phyloP scores from a whole-genome alignment of 2,329 filamentous ascomycete genomes.

The Leptoxyphium fumago region DNA sequence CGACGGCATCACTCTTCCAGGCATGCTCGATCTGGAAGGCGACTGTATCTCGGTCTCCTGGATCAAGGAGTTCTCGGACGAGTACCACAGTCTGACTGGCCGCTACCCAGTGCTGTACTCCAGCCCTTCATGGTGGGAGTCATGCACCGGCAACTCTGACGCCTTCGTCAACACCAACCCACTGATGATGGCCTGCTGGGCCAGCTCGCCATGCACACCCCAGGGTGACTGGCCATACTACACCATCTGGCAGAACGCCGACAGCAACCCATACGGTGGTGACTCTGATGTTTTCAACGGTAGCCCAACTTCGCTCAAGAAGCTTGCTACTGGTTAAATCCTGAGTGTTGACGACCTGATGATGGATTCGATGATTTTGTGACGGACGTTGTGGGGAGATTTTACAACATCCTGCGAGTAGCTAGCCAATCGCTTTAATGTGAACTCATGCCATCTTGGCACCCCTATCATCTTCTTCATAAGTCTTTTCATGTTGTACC shows the following conservation, averaged over 20 bases:
- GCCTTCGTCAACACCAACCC: slow-evolving; percentile 26
- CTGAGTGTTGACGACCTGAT: no score
- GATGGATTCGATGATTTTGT: no score
- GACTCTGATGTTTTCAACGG: slow-evolving; percentile 41
- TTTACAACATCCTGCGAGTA: background rate
- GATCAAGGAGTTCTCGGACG: slow-evolving; percentile 39
- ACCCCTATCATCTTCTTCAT: slow-evolving; percentile 28
- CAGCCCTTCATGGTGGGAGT: slow-evolving; percentile 38
- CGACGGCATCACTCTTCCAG: slow-evolving; percentile 41
- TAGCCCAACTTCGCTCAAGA: slow-evolving; percentile 20
- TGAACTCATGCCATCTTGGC: slow-evolving; percentile 17
- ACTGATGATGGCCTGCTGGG: slow-evolving; percentile 5
- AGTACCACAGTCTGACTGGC: slow-evolving; percentile 32
- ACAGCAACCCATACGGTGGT: slow-evolving; percentile 36
- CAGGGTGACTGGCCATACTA: slow-evolving; percentile 36
- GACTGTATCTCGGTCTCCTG: slow-evolving; percentile 33
- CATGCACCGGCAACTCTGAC: slow-evolving; percentile 36
- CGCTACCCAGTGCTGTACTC: slow-evolving; percentile 41
- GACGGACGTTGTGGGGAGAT: no score
- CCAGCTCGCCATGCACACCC: slow-evolving; percentile 4
- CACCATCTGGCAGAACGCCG: slow-evolving; percentile 41
- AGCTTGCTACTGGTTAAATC: slow-evolving; percentile 17
- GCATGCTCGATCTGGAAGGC: slow-evolving; percentile 43
- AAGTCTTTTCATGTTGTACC: slow-evolving; percentile 43
- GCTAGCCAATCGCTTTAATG: background rate